Conservation (phyloP, 176 grass and related monocot species). For the Juncus inflexus region DNA sequence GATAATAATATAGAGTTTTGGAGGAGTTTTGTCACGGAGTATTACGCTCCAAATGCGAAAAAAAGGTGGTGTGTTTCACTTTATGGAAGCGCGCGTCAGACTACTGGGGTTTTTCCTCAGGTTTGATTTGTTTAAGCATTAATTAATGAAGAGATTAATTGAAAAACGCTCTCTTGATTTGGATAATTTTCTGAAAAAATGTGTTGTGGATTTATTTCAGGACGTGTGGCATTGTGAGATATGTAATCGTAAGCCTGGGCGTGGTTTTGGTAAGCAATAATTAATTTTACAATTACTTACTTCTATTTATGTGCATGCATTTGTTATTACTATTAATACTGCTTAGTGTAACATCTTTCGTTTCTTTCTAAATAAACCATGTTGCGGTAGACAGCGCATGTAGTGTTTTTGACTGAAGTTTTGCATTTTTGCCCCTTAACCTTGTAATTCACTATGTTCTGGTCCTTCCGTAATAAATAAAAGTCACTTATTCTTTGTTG, state of each 20-base stretch:
- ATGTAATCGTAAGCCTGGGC: slow-evolving; percentile 81
- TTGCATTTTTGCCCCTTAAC: background rate
- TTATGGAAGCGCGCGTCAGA: slow-evolving; percentile 89
- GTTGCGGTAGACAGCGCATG: background rate
- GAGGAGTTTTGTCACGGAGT: slow-evolving; percentile 93
- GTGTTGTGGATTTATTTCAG: slow-evolving; percentile 39
- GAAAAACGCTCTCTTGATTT: background rate
- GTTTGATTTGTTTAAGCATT: slow-evolving; percentile 25
- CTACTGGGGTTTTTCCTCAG: slow-evolving; percentile 99
- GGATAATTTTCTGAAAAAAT: background rate
- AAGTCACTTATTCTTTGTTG: too few relatives aligned
- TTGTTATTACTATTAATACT: background rate
- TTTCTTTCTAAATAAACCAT: slow-evolving; percentile 3
- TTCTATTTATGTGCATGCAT: background rate
- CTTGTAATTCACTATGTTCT: too few relatives aligned
- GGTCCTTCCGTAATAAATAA: too few relatives aligned
- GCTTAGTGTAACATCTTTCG: background rate
- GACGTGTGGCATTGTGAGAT: slow-evolving; percentile 99
- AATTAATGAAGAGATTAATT: background rate
- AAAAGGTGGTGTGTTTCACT: slow-evolving; percentile 99
- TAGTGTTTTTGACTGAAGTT: background rate
- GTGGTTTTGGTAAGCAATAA: slow-evolving; percentile 78
- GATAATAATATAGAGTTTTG: slow-evolving; percentile 99
- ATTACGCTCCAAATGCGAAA: slow-evolving; percentile 88
- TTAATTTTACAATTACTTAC: slow-evolving; percentile 6